A percentile compares a stretch with the other conserved stretches of the same genome.
These are phyloP conservation scores for Isoetes engelmannii DNA, from an alignment of 83 land plant genomes.

Conservation along the genomic window DNA sequence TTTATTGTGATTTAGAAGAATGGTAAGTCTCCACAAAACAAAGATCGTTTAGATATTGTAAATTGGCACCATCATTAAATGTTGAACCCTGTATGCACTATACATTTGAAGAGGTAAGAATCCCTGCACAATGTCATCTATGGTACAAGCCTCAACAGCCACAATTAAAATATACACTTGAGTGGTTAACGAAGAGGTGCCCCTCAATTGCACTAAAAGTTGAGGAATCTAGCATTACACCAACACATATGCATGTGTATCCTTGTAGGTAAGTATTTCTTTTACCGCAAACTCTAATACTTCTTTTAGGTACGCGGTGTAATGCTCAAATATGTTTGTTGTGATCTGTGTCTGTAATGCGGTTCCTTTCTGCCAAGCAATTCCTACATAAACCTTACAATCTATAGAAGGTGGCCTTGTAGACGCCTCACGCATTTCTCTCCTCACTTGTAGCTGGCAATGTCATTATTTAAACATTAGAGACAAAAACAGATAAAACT, in stretches of 20 bases:
- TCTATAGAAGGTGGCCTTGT: slow-evolving; percentile 34
- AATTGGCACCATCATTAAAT: no score
- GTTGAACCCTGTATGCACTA: no score
- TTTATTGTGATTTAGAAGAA: no score
- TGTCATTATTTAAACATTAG: slow-evolving; percentile 1
- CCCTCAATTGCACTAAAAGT: no score
- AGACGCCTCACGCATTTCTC: slow-evolving; percentile 48
- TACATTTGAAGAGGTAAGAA: no score
- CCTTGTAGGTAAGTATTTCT: slow-evolving; percentile 33
- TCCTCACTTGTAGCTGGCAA: slow-evolving; percentile 66
- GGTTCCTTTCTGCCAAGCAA: slow-evolving; percentile 84
- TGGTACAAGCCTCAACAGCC: no score
- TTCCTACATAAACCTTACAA: slow-evolving; percentile 56
- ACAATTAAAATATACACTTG: no score
- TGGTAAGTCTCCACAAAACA: no score
- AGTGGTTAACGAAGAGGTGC: no score
- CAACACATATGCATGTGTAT: background rate
- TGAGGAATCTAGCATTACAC: no score
- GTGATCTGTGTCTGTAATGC: slow-evolving; percentile 61
- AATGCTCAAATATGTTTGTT: slow-evolving; percentile 53
- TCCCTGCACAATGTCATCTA: no score
- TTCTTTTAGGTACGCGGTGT: slow-evolving; percentile 49
- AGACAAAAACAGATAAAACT: background rate
- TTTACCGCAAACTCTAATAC: slow-evolving; percentile 39
- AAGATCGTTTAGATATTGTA: no score